phyloP scores from a whole-genome alignment of 192 early-diverging fungal genomes.

The Backusella morwellensis region DNA sequence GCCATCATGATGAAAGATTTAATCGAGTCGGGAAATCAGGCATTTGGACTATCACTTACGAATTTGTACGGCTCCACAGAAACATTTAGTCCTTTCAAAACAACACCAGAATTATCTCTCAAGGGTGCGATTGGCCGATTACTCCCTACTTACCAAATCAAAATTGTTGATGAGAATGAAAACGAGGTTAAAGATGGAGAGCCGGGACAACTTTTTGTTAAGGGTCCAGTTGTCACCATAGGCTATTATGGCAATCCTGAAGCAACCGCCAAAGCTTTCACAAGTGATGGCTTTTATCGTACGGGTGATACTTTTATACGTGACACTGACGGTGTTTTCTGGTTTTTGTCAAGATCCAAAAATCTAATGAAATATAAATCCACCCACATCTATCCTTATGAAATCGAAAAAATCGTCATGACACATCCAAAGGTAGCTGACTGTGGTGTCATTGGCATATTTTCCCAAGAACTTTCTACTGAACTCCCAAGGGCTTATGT shows the following conservation, averaged over 20 bases:
- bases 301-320: constrained; percentile 82
- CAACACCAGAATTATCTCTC: neutral
- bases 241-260: constrained; percentile 70
- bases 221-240: constrained; percentile 72
- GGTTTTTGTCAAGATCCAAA: constrained; percentile 81
- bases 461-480: neutral
- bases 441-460: neutral
- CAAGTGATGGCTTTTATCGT: constrained; percentile 69
- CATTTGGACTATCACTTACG: neutral
- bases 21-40: neutral
- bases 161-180: neutral
- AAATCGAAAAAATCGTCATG: constrained; percentile 72
- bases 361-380: constrained; percentile 88
- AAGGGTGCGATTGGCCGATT: neutral
- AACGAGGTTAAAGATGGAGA: neutral
- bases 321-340: constrained; percentile 71
- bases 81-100: neutral
- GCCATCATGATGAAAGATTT: neutral
- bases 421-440: constrained; percentile 67
- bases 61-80: neutral
- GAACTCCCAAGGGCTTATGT: neutral
- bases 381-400: constrained; percentile 84
- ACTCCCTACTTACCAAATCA: neutral
- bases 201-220: constrained; percentile 78
- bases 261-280: constrained; percentile 65